Evolutionary conservation across 352 stramenopile genomes (phyloP), one percentile per base, ranked within the genome.

Genomic region (Globisporangium alternatum): DNA sequence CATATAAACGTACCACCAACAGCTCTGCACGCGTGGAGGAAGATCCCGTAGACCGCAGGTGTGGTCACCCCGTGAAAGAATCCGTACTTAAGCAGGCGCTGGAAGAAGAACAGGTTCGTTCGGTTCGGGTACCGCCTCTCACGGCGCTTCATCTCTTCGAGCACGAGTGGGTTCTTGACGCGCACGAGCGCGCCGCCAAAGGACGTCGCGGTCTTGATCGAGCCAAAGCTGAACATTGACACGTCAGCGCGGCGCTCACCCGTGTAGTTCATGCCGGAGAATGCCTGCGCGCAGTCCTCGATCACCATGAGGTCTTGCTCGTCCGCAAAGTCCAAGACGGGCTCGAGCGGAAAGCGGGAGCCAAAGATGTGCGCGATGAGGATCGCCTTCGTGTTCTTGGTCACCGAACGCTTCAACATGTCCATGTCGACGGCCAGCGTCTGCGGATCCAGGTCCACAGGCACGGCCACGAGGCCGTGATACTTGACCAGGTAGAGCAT

Each of bases 171-270:
- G 55, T 93, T 74, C 41, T 83, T 82, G 7, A 95, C 80, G 22
- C 81, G 75, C 28, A 93, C 72, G 19, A 95, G 55, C 0, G 75
- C 84, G 13, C 84, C 82, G 31, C 86, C 86, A 51, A 95, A 93
- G 2, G 86, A 88, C 25, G 86, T 95, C 1, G 86, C 78, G 3
- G 81, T 93, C 65, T 95, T 95, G 70, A 95, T 95, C 31, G 86
- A 91, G 28, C 86, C 86, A 76, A 95, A 95, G 67, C 86, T 95
- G 68, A 93, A 95, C 77, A 95, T 87, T 47, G 84, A 89, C 41
- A 92, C 82, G 59, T 93, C 86, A 1, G 69, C 83, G 21, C 71
- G 69, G 8, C 59, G 67, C 15, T 93, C 80, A 28, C 84, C 86
- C 41, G 71, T 90, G 66, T 90, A 93, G 64, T 70, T 65, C 44